Evolutionary conservation across 495 filamentous ascomycete species (phyloP), one percentile per base, ranked within the genome.

Genomic region (Aeminium ludgeri): DNA sequence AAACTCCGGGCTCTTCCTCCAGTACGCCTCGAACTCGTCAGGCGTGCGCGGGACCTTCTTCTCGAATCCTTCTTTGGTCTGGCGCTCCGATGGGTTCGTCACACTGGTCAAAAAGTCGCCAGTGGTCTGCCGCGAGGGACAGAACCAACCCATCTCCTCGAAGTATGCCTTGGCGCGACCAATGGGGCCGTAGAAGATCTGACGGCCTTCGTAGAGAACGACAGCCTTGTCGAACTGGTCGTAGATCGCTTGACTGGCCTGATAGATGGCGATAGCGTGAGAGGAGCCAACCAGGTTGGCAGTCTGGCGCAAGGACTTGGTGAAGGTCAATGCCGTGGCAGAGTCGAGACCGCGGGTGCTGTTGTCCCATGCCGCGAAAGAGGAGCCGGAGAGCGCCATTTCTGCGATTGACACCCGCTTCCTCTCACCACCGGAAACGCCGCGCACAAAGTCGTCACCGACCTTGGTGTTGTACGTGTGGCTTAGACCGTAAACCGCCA

Each of bases 141-240:
- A 51, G 16, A 48, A 34, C 41, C 60, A 66, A 6, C 64, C 64
- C 33, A 63, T 50, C 1, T 65, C 54, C 30, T 60, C 58, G 39
- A 83, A 81, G 48, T 78, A 82, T 10, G 67, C 57, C 38, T 67
- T 69, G 12, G 78, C 78, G 19, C 66, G 51, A 11, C 62, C 57
- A 12, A 65, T 67, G 0, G 67, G 69, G 0, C 79, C 78, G 38
- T 74, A 80, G 54, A 70, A 82, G n/a, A 81, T 77, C 49, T 80
- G 63, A 0, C 69, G 60, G 2, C 77, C 77, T 46, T 75, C 67
- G 48, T 79, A 79, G 0, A 82, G 50, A 0, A 82, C 67, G 10
- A 66, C 57, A 6, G 51, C 52, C 15, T 44, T 44, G 31, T 55
- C 52, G 40, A 55, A 51, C 17, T 40, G n/a, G 30, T 54, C 48